Base-by-base conservation (phyloP, 306 rosid genomes). In the Begonia masoniana region DNA sequence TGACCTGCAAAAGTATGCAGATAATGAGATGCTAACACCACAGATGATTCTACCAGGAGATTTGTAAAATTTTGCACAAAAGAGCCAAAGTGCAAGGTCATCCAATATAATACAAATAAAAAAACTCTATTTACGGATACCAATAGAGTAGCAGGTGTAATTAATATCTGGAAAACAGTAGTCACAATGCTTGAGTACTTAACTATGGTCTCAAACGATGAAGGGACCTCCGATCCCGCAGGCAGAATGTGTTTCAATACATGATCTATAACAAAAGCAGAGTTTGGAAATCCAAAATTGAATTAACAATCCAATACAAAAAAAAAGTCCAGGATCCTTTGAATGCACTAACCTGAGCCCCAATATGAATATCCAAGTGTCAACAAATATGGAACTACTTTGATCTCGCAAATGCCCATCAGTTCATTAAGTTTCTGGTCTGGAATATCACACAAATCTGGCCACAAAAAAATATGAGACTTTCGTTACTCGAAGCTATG, bases 131-230 rank as follows among this genome's bases (percentile, higher is more conserved):
- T 31, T 31, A 31, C 8, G 9, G 39, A 31, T 31, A 31, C 39
- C 39, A 31, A 31, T 1, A 31, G 39, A 31, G 39, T 31, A 31
- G 8, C 39, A 31, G 9, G 39, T 31, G 39, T 7, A 31, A 31
- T 31, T 4, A 7, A 31, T 31, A 3, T 31, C 7, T 31, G 9
- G 9, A 31, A 31, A 9, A 47, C 13, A 14, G 5, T 42, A 36
- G 61, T n/a, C 60, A 62, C 62, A 70, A 55, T 15, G 67, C 61
- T 41, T 61, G 71, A 76, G 65, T 75, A 77, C 88, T 81, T 83
- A 91, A 78, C 97, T 71, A 91, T 73, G 50, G 97, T 85, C 68
- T 91, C 97, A 66, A 91, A 91, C 13, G 97, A 91, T 15, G 96
- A 85, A 41, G 97, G 97, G 57, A 83, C 88, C 71, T 91, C 97